Base-by-base conservation (phyloP, 192 early-diverging fungal species). In the Powellomyces hirtus region DNA sequence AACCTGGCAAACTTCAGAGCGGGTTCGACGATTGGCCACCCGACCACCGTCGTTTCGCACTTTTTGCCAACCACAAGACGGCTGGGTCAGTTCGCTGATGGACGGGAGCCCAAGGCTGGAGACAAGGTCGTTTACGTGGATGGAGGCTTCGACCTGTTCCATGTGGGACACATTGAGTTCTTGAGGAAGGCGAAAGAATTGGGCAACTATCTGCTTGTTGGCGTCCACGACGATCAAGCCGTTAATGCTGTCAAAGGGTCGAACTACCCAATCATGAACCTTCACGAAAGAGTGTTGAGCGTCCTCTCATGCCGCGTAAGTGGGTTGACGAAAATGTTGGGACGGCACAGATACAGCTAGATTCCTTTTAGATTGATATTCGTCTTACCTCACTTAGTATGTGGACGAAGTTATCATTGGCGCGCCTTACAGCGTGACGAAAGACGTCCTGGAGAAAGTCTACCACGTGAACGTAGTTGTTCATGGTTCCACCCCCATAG, bases 121-220 rank as follows among this genome's bases (percentile, higher is more conserved):
- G 94, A 95, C 73, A 87, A 83, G 60, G 86, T 95, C 18, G 88
- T 98, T 27, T 98, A 98, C 75, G 94, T 98, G 11, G 94, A 98
- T 69, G 96, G 96, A 22, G 91, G 92, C 14, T 98, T 96, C 80
- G 96, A 98, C 67, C 75, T 98, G 64, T 98, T 98, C 86, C 96
- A 96, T 72, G 68, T 88, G 2, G 92, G 93, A n/a, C 96, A 98
- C 73, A 91, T 94, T 69, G 91, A 95, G 75, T 95, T 96, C 79
- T 78, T 98, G 72, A 88, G 88, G 70, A 85, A 89, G 64, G 94
- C 92, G 29, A 92, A 87, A 66, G 86, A 84, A 58, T 75, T 89
- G 50, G 94, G 96, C 42, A 87, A 94, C 78, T 98, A 91, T 60
- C 77, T 98, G 59, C 82, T 98, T 40, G 96, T 97, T 18, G 96